Evolutionary conservation across 306 rosid genomes (phyloP).

Genomic region (Begonia loranthoides): DNA sequence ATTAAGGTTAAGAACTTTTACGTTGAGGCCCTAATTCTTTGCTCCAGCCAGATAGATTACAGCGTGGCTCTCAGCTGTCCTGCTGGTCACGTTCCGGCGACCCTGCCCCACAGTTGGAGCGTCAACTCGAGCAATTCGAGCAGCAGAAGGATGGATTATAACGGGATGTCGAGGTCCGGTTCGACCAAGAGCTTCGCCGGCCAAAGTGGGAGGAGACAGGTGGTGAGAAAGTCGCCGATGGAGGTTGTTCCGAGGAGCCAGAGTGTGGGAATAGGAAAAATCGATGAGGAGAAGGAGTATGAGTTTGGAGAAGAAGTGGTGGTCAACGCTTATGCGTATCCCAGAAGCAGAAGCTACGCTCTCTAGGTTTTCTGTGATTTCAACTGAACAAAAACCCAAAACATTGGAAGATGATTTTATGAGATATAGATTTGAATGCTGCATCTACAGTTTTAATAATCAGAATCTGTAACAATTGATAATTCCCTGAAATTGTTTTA

Average conservation of each 20-base stretch:
- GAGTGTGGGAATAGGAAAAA: conserved; percentile 41
- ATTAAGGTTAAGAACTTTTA: conserved; percentile 36
- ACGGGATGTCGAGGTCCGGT: conserved; percentile 34
- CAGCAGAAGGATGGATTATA: conserved; percentile 12
- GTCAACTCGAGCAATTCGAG: conserved; percentile 13
- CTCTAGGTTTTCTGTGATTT: neutral
- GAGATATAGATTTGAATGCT: no score
- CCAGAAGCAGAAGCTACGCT: conserved; percentile 43
- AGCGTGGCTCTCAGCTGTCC: conserved; percentile 26
- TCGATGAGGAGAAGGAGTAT: conserved; percentile 47
- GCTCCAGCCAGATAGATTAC: conserved; percentile 15
- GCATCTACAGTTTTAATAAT: no score
- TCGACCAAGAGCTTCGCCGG: conserved; percentile 8
- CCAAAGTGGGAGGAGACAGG: neutral
- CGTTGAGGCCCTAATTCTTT: conserved; percentile 25
- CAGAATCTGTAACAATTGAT: no score
- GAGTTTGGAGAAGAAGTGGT: conserved; percentile 26
- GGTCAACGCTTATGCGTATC: conserved; percentile 11
- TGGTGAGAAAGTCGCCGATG: neutral
- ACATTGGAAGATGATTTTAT: no score
- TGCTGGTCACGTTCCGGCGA: conserved; percentile 1
- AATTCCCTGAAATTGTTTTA: no score
- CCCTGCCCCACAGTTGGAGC: conserved; percentile 45
- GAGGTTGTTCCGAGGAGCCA: conserved; percentile 21
- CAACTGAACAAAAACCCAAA: no score